These are phyloP conservation scores for Sugiyamaella sp. DNA, from an alignment of 1,139 yeast genomes.

Conservation along the genomic window DNA sequence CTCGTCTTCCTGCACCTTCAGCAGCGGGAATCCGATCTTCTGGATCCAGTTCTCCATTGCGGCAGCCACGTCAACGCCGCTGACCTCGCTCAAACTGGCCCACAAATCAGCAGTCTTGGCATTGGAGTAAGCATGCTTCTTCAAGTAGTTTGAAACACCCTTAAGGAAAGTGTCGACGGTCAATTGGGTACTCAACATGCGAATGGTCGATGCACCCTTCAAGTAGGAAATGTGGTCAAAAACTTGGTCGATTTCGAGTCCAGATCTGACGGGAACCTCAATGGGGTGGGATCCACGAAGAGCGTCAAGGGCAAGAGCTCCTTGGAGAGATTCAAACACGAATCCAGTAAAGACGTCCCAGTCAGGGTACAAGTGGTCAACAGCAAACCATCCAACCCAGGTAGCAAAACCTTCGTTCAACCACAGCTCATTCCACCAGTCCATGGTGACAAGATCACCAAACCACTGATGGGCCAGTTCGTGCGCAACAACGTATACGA, in stretches of 20 bases:
- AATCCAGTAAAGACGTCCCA: constrained; percentile 71
- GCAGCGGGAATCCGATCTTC: constrained; percentile 66
- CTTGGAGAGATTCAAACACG: constrained; percentile 64
- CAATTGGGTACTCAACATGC: constrained; percentile 70
- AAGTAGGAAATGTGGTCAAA: constrained; percentile 77
- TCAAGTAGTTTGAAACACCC: constrained; percentile 71
- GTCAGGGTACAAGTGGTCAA: constrained; percentile 66
- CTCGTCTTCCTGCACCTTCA: constrained; percentile 48
- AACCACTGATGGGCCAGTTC: constrained; percentile 88
- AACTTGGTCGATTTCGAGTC: constrained; percentile 75
- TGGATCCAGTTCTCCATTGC: constrained; percentile 65
- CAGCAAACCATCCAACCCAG: constrained; percentile 73
- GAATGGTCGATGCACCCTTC: constrained; percentile 74
- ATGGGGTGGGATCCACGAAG: constrained; percentile 78
- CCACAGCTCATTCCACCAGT: constrained; percentile 88
- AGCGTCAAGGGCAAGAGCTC: constrained; percentile 66
- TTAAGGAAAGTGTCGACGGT: constrained; percentile 67
- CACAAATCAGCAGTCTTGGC: constrained; percentile 65
- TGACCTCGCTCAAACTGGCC: constrained; percentile 57
- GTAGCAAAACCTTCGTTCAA: constrained; percentile 84
- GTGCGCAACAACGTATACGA: constrained; percentile 78
- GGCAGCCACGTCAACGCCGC: constrained; percentile 55
- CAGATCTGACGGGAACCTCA: constrained; percentile 72
- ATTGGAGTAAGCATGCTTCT: constrained; percentile 57
- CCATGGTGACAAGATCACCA: constrained; percentile 81